A percentile compares a stretch with the other conserved stretches of the same genome.
phyloP scores from a whole-genome alignment of 2,329 filamentous ascomycete genomes.

The Nigrospora sphaerica region DNA sequence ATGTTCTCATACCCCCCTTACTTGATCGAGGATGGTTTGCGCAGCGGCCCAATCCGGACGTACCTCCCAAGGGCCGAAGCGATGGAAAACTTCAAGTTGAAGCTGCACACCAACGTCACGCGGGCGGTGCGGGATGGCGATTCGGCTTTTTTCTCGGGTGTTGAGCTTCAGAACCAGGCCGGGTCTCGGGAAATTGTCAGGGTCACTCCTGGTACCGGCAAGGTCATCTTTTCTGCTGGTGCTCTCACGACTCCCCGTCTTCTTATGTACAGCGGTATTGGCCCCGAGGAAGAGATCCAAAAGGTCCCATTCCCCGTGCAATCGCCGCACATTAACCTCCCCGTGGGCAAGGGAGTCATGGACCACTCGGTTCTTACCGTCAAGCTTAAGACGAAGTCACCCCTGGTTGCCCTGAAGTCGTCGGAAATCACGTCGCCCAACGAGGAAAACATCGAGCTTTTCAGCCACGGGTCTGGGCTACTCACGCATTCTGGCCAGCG shows the following conservation, averaged over 20 bases:
- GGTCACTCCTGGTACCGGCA: constrained; percentile 48
- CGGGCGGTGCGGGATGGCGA: constrained; percentile 57
- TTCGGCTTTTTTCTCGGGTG: constrained; percentile 46
- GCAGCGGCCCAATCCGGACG: constrained; percentile 62
- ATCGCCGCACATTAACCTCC: constrained; percentile 48
- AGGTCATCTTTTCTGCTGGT: constrained; percentile 62
- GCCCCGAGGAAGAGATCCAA: constrained; percentile 54
- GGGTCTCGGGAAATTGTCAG: constrained; percentile 54
- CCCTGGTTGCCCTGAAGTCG: background rate
- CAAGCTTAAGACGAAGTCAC: background rate
- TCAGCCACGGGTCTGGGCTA: constrained; percentile 12
- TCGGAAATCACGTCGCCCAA: constrained; percentile 7
- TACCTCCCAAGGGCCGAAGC: constrained; percentile 57
- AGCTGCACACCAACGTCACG: constrained; percentile 58
- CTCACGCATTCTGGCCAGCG: constrained; percentile 15
- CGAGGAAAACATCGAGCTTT: constrained; percentile 9
- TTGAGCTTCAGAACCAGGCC: constrained; percentile 52
- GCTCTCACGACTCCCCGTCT: constrained; percentile 66
- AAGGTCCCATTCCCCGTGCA: constrained; percentile 41
- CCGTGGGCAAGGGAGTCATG: constrained; percentile 52
- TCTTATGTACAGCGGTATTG: constrained; percentile 63
- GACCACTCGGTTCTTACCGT: constrained; percentile 39
- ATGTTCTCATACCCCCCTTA: constrained; percentile 57
- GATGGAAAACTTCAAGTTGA: constrained; percentile 59
- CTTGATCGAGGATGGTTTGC: constrained; percentile 58